phyloP scores from a whole-genome alignment of 2,329 filamentous ascomycete genomes.

The Zelopaecilomyces penicillatus region DNA sequence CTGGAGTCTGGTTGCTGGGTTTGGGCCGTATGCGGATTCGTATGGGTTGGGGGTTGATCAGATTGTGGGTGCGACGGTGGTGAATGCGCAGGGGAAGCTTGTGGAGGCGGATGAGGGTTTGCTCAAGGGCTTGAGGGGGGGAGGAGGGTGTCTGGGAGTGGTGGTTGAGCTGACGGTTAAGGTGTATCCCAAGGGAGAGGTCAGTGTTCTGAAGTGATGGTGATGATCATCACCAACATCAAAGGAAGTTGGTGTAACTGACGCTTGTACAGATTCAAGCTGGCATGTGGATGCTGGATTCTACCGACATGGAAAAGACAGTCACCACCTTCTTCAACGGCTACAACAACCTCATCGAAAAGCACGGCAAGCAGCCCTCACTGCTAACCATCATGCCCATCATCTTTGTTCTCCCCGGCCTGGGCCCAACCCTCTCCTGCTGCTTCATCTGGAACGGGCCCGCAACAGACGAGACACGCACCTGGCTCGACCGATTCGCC shows the following conservation, averaged over 20 bases:
- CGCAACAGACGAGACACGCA: neutral
- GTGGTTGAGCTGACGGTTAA: slow-evolving; percentile 32
- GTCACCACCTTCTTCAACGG: neutral
- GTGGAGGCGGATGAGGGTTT: slow-evolving; percentile 28
- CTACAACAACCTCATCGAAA: neutral
- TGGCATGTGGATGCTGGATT: neutral
- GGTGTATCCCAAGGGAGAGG: slow-evolving; percentile 20
- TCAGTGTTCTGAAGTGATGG: too few species aligned
- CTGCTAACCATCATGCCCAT: neutral
- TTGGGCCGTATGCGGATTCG: slow-evolving; percentile 21
- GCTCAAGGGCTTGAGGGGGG: slow-evolving; percentile 30
- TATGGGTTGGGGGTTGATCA: slow-evolving; percentile 29
- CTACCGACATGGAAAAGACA: neutral
- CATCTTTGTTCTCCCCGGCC: neutral
- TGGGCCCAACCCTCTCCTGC: neutral
- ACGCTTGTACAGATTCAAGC: neutral
- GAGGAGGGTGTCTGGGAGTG: slow-evolving; percentile 30
- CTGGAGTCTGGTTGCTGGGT: slow-evolving; percentile 27
- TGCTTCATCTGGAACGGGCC: neutral
- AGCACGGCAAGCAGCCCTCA: neutral
- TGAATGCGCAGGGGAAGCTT: slow-evolving; percentile 27
- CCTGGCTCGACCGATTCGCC: neutral
- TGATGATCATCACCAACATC: too few species aligned
- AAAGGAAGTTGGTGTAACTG: too few species aligned
- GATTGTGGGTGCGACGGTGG: slow-evolving; percentile 28